Base-by-base conservation (phyloP, 306 rosid species). In the Vigna hirtella region DNA sequence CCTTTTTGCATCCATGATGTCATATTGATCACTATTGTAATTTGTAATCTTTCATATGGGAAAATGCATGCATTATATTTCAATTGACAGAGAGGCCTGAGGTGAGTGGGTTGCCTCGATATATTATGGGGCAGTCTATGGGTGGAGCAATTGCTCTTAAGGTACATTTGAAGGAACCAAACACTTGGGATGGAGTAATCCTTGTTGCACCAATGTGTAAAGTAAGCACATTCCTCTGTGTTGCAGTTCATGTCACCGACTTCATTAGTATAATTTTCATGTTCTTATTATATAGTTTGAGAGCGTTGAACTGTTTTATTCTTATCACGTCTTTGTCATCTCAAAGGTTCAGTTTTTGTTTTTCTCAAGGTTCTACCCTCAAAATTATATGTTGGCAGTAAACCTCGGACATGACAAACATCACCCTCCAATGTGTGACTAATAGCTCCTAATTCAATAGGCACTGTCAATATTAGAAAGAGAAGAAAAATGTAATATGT, bases 141-240 rank as follows among this genome's bases (percentile, higher is more conserved):
- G 91, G 98, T 20, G 98, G 98, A 76, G 98, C 98, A 18, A 85
- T 95, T 86, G 86, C 97, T 72, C 94, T 95, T 58, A 95, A 92
- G 80, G 85, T 71, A 71, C 98, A 92, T 86, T 84, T 92, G 76
- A 95, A 88, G 88, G 89, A 92, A 78, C 93, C 97, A 45, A 58
- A 78, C 67, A 79, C 80, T 49, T 95, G 93, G 98, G 96, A 91
- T 77, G 98, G 97, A 40, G 78, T 91, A 26, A 78, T 95, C 77
- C 98, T 95, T 51, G 96, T 92, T 47, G 98, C 98, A 55, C 98
- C 97, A 30, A 95, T 95, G 98, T 95, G 98, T 84, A 95, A 92
- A 87, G 98, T 92, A 87, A 74, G 93, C 51, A 16, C 50, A 43
- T 83, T 63, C 62, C 66, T 26, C 58, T 64, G 42, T 22, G 58